Conservation (phyloP, 2,329 filamentous ascomycete species). For the Penicillium oxalicum region DNA sequence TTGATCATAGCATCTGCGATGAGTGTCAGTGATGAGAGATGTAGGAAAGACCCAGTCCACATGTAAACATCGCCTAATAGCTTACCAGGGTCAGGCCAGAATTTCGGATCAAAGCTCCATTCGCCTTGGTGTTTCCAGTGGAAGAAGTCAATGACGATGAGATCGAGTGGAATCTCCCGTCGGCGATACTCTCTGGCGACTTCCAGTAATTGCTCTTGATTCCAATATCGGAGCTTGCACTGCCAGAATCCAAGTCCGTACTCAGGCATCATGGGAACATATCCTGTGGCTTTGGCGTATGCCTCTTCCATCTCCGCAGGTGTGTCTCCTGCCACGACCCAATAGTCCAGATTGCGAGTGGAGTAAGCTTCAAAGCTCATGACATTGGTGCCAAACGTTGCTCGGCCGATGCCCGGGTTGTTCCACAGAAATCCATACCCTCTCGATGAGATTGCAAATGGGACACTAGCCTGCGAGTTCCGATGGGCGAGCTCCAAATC, state of each 20-base stretch:
- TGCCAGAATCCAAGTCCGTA: constrained; percentile 65
- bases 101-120: constrained; percentile 60
- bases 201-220: constrained; percentile 56
- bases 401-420: constrained; percentile 57
- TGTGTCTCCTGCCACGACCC: constrained; percentile 55
- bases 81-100: constrained; percentile 58
- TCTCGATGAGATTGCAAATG: constrained; percentile 54
- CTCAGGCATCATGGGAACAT: constrained; percentile 62
- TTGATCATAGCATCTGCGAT: constrained; percentile 53
- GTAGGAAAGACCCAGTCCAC: neutral
- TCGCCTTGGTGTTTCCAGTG: constrained; percentile 63
- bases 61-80: neutral
- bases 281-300: constrained; percentile 54
- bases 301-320: constrained; percentile 52
- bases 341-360: constrained; percentile 56
- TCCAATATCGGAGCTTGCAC: constrained; percentile 61
- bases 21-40: neutral
- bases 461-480: constrained; percentile 61
- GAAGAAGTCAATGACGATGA: constrained; percentile 65
- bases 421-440: constrained; percentile 64
- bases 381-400: constrained; percentile 55
- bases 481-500: constrained; percentile 61
- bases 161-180: constrained; percentile 53
- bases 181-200: constrained; percentile 56
- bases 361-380: constrained; percentile 58